Evolutionary conservation across 2,329 filamentous ascomycete genomes (phyloP).

Genomic region (Aspergillus tanneri): DNA sequence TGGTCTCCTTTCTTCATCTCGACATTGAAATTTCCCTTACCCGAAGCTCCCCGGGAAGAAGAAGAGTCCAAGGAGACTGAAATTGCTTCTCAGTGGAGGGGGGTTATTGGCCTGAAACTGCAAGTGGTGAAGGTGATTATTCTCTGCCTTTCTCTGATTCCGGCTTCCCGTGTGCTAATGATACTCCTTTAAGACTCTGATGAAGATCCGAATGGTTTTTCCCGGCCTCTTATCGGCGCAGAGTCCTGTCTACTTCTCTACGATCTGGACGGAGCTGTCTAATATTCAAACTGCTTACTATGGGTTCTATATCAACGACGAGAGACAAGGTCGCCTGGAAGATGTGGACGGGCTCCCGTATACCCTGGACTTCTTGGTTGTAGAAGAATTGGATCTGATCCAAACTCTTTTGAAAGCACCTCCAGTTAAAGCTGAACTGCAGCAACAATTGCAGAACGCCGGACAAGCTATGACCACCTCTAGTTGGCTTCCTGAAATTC

Average conservation of each 20-base stretch:
- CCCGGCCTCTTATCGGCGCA: constrained; percentile 77
- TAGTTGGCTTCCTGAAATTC: constrained; percentile 82
- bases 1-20: constrained; percentile 91
- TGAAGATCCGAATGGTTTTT: constrained; percentile 85
- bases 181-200: constrained; percentile 61
- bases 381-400: constrained; percentile 93
- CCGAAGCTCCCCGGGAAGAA: constrained; percentile 56
- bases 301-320: constrained; percentile 79
- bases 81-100: constrained; percentile 69
- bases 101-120: constrained; percentile 80
- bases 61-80: constrained; percentile 58
- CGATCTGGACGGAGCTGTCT: constrained; percentile 84
- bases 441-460: constrained; percentile 67
- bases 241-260: constrained; percentile 77
- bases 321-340: constrained; percentile 82
- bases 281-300: constrained; percentile 71
- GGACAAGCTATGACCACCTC: constrained; percentile 61
- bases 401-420: constrained; percentile 86
- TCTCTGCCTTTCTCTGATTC: background rate
- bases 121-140: constrained; percentile 75
- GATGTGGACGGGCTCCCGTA: constrained; percentile 91
- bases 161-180: constrained; percentile 11
- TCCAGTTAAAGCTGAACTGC: constrained; percentile 85
- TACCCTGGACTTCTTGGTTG: constrained; percentile 85
- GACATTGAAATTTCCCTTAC: constrained; percentile 72